Evolutionary conservation across 139 green algal species (phyloP), one percentile per base, ranked within the genome.

Genomic region (Desmodesmus armatus): DNA sequence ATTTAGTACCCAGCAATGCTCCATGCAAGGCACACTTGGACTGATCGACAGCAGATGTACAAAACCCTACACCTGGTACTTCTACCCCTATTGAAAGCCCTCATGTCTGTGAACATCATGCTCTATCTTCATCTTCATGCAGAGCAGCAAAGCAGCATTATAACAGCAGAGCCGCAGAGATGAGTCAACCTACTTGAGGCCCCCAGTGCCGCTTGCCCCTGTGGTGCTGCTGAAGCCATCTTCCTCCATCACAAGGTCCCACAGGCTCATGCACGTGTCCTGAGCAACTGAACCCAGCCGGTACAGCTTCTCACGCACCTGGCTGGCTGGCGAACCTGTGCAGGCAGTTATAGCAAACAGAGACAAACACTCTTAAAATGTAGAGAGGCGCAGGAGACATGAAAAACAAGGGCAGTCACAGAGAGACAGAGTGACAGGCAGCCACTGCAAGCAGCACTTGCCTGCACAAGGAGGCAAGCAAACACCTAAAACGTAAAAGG

Each of bases 231-330:
- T 49, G 29, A 2, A 27, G 0, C 49, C 17, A 43, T 93, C 90
- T 27, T 92, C 90, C 29, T 90, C 79, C 21, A 95, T 73, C 6
- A 85, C 88, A 29, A 98, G 47, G 73, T 98, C 96, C 96, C 96
- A 98, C 51, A 98, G 86, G 67, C 93, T 90, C 80, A 98, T 76
- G 58, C 90, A 86, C 40, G 91, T 92, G 89, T 98, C 96, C 87
- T 98, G 95, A 1, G 93, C 96, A 29, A 94, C 93, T 0, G 89
- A 94, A 25, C 84, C 95, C 15, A 98, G 80, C 19, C 94, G 90
- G 85, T 98, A 98, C 1, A 55, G 31, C 37, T 72, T 72, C 76
- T 82, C 76, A 65, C 58, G 55, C 37, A 82, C 31, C 76, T 82
- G 76, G 27, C 40, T 40, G n/a, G 60, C 60, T 11, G 60, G 60